Evolutionary conservation across 306 rosid genomes (phyloP).

Genomic region (Trifolium dubium): DNA sequence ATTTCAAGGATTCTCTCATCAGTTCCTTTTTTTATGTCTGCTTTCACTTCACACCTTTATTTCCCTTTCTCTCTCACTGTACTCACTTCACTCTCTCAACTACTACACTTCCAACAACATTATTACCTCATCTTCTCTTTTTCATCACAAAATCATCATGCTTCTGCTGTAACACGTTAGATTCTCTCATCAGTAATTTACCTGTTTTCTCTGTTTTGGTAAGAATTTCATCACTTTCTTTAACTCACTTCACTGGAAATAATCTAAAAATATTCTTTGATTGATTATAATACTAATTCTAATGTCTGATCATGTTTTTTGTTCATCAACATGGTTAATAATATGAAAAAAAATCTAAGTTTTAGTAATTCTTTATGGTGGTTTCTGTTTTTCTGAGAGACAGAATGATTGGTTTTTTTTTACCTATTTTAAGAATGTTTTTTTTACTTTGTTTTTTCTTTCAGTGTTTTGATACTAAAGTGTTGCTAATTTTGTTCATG

Average conservation of each 20-base stretch:
- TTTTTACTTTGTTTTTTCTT: neutral
- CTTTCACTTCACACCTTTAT: conserved; percentile 42
- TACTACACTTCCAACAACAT: conserved; percentile 32
- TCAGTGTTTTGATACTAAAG: neutral
- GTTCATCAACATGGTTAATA: neutral
- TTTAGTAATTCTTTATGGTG: neutral
- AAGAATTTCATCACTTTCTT: conserved; percentile 3
- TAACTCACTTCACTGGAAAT: neutral
- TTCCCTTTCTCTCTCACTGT: conserved; percentile 2
- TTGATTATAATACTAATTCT: neutral
- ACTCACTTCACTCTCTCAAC: conserved; percentile 32
- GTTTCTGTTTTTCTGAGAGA: neutral
- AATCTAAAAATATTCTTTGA: neutral
- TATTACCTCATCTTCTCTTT: conserved; percentile 33
- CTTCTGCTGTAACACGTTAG: conserved; percentile 14
- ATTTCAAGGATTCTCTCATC: conserved; percentile 41
- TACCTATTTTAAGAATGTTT: neutral
- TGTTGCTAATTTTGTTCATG: conserved; percentile 29
- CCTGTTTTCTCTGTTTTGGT: conserved; percentile 36
- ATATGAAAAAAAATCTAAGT: neutral
- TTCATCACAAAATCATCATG: neutral
- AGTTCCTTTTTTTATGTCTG: conserved; percentile 40
- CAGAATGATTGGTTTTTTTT: neutral
- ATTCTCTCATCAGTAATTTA: conserved; percentile 19
- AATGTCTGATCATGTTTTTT: conserved; percentile 18